Conservation (phyloP, 1,284 basidiomycete genomes). For the Entoloma clypeatum region DNA sequence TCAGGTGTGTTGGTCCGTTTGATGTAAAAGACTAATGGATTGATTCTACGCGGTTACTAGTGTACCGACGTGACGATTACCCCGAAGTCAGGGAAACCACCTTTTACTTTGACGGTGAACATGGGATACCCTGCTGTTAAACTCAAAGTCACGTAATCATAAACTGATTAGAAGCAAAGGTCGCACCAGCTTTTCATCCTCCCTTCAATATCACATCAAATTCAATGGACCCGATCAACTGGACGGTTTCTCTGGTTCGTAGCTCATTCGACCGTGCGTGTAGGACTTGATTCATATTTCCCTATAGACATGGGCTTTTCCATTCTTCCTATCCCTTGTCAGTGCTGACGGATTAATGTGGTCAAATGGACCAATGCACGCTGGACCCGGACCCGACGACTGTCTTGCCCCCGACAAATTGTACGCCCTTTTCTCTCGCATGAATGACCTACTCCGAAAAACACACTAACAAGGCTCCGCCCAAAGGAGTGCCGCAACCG, state of each 20-base stretch:
- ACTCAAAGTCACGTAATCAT: background rate
- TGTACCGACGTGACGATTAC: conserved; percentile 43
- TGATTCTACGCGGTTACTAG: conserved; percentile 23
- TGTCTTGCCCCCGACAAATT: conserved; percentile 36
- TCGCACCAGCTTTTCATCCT: conserved; percentile 46
- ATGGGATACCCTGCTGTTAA: too few relatives aligned
- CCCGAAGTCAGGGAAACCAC: conserved; percentile 44
- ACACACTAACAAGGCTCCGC: too few relatives aligned
- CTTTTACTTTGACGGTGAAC: conserved; percentile 44
- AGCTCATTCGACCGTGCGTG: background rate
- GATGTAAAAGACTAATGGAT: background rate
- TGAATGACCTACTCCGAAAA: too few relatives aligned
- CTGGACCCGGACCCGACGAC: conserved; percentile 33
- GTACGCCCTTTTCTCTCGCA: conserved; percentile 15
- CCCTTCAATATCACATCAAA: conserved; percentile 46
- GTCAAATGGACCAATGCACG: conserved; percentile 47
- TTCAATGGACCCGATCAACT: conserved; percentile 40
- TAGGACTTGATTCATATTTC: background rate
- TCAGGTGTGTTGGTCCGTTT: conserved; percentile 32
- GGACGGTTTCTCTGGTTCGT: conserved; percentile 43
- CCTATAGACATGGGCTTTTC: conserved; percentile 40
- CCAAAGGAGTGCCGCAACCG: too few relatives aligned
- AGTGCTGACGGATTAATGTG: conserved; percentile 43
- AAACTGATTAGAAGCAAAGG: conserved; percentile 32
- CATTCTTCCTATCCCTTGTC: conserved; percentile 45